Conservation (phyloP, 805 yeast genomes). For the Candida orba region DNA sequence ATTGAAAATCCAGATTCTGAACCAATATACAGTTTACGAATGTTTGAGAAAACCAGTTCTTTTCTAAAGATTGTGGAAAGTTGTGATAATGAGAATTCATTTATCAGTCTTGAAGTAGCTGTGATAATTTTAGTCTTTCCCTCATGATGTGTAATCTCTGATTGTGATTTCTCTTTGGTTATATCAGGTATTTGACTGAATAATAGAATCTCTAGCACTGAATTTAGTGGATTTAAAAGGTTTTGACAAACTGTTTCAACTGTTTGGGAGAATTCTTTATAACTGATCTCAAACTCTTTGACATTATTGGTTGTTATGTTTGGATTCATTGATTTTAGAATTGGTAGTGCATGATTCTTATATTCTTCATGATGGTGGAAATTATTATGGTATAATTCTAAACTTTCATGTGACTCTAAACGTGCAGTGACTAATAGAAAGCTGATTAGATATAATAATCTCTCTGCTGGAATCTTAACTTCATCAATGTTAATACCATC, state of each 20-base stretch:
- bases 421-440: conserved; percentile 41
- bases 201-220: conserved; percentile 37
- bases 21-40: conserved; percentile 63
- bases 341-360: conserved; percentile 34
- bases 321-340: conserved; percentile 44
- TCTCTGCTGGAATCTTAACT: conserved; percentile 32
- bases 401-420: conserved; percentile 30
- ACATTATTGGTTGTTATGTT: conserved; percentile 24
- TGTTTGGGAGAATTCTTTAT: conserved; percentile 27
- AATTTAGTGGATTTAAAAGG: conserved; percentile 37
- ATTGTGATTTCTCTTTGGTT: too few species aligned
- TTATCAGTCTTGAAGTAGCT: conserved; percentile 31
- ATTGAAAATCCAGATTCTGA: conserved; percentile 80
- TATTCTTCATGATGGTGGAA: conserved; percentile 35
- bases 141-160: too few species aligned
- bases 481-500: conserved; percentile 37
- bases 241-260: conserved; percentile 33
- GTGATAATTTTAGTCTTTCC: conserved; percentile 4
- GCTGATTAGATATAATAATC: conserved; percentile 38
- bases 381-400: conserved; percentile 18
- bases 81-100: conserved; percentile 33
- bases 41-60: conserved; percentile 36
- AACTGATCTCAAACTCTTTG: conserved; percentile 19
- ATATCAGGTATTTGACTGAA: conserved; percentile 16
- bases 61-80: conserved; percentile 32